These are phyloP conservation scores for Syzygium oleosum DNA, from an alignment of 345 rosid species.

Conservation along the genomic window DNA sequence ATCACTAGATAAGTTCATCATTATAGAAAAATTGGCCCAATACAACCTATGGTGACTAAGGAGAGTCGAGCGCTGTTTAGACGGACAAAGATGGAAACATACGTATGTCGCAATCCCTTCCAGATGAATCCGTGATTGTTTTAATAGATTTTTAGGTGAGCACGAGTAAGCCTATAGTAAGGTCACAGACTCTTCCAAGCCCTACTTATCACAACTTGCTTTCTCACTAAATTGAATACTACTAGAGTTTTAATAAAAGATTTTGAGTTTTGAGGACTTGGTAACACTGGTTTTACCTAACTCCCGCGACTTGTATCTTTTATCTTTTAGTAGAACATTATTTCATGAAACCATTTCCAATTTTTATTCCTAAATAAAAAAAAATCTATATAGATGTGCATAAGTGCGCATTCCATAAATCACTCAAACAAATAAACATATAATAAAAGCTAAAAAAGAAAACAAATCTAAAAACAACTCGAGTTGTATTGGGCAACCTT, in stretches of 20 bases:
- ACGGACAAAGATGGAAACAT: not conserved
- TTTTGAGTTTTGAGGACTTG: not conserved
- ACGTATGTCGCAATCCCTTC: fast-evolving
- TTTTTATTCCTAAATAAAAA: not conserved
- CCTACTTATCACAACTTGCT: no score
- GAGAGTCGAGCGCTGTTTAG: not conserved
- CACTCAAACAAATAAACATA: not conserved
- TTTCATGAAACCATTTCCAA: not conserved
- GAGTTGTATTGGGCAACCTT: fast-evolving
- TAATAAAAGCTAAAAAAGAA: not conserved
- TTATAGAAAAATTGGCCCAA: not conserved
- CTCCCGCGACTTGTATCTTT: not conserved
- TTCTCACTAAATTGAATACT: no score
- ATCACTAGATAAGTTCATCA: not conserved
- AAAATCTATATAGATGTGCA: not conserved
- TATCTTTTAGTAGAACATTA: not conserved
- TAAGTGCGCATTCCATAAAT: not conserved
- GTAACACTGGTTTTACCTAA: not conserved
- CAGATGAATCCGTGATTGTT: not conserved
- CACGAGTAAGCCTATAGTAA: not conserved
- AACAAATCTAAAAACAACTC: not conserved
- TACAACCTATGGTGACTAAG: not conserved
- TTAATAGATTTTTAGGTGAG: not conserved
- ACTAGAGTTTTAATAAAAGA: not conserved
- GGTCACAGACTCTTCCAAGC: no score